Conservation (phyloP, 345 rosid genomes). For the Euphorbia tirucalli region DNA sequence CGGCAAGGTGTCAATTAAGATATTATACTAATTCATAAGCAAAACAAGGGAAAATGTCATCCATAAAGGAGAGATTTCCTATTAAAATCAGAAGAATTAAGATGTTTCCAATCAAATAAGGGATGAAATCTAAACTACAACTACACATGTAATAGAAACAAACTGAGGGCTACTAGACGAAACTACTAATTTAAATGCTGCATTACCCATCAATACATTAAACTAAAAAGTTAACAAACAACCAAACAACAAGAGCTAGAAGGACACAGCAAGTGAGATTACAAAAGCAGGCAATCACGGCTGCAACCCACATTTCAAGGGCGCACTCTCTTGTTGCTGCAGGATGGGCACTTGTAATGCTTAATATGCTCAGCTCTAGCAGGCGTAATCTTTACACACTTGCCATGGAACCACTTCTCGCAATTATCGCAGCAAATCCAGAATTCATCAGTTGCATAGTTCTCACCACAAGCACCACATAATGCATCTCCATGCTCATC, state of each 20-base stretch:
- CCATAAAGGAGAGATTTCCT: neutral
- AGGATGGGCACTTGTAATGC: conserved; percentile 91
- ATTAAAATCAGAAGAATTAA: neutral
- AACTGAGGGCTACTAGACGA: neutral
- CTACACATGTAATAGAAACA: neutral
- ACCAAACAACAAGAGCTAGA: neutral
- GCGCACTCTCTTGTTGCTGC: conserved; percentile 89
- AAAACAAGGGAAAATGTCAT: neutral
- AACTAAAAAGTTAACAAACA: conserved; percentile 2
- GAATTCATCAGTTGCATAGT: conserved; percentile 71
- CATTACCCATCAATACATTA: conserved; percentile 9
- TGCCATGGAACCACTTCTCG: conserved; percentile 86
- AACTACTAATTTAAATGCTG: neutral
- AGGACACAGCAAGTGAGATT: neutral
- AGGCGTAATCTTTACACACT: conserved; percentile 90
- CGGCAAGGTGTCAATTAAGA: neutral
- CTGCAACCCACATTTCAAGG: conserved; percentile 28
- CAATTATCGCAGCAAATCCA: conserved; percentile 85
- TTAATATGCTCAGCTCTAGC: conserved; percentile 90
- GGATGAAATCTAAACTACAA: neutral
- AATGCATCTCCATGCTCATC: conserved; percentile 65
- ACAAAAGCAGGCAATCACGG: neutral
- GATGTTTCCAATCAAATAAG: neutral
- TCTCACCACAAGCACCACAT: conserved; percentile 81
- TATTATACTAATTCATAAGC: neutral